Evolutionary conservation across 2,329 filamentous ascomycete species (phyloP), one percentile per base, ranked within the genome.

Genomic region (Monosporascus sp.): DNA sequence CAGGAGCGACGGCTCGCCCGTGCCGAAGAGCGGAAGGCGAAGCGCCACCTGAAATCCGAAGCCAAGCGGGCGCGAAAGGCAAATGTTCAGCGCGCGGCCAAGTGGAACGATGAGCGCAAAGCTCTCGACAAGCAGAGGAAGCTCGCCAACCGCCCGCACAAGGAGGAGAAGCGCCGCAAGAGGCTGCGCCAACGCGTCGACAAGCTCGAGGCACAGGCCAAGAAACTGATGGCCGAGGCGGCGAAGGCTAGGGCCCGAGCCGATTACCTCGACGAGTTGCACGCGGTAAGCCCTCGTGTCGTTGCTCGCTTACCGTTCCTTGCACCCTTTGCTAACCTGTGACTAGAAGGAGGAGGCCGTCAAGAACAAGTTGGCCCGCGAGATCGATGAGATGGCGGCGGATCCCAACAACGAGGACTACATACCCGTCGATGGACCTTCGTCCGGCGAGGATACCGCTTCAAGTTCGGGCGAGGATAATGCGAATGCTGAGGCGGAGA

Each of bases 211-310:
- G 62, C 60, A 3, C 65, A 76, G 62, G 73, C 70, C 2, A 58
- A 64, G 22, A 72, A 72, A 64, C 55, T 80, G 37, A 59, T 74
- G 59, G 63, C 60, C 1, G 69, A 77, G 53, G 71, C 76, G 0
- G 69, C 73, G 55, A 70, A 68, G 53, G 63, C 63, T 15, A 61
- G 62, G 47, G 68, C 58, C 28, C 65, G 59, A 20, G 61, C 65
- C 31, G 63, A 65, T 41, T 49, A 57, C 28, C 58, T 69, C 11
- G 63, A 65, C 26, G 55, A 59, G 52, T 31, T 59, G 53, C 63
- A 59, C 48, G 58, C 55, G 22, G 68, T 70, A 60, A 52, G 60
- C 8, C 28, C 9, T 40, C 26, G 22, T 8, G 1, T n/a, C 17
- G 2, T 28, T 28, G 7, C 17, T n/a, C 28, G 28, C 5, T 18